phyloP scores from a whole-genome alignment of 768 basidiomycete species.

The Trametes gibbosa region DNA sequence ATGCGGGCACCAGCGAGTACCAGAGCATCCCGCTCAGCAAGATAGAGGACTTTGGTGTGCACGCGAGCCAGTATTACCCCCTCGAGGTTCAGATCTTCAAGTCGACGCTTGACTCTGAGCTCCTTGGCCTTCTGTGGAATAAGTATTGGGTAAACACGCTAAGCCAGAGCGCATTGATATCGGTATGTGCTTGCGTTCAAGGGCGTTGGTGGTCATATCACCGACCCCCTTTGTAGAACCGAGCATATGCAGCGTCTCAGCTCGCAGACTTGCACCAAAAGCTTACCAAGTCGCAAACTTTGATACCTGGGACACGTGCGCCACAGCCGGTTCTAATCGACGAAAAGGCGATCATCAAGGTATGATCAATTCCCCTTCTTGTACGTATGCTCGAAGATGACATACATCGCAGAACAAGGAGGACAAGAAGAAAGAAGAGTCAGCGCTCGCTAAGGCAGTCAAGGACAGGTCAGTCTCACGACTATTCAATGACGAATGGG shows the following conservation, averaged over 20 bases:
- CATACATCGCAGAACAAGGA: conserved; percentile 44
- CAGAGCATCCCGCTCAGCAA: conserved; percentile 96
- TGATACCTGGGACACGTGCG: conserved; percentile 58
- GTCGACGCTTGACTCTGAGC: conserved; percentile 79
- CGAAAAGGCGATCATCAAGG: conserved; percentile 47
- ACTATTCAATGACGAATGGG: not conserved
- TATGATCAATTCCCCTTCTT: conserved; percentile 23
- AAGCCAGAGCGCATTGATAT: conserved; percentile 88
- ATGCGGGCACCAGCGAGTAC: conserved; percentile 72
- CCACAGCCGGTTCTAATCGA: conserved; percentile 49
- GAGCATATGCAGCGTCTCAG: conserved; percentile 91
- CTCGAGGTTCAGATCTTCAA: conserved; percentile 96
- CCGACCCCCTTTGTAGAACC: conserved; percentile 56
- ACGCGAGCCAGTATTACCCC: conserved; percentile 94
- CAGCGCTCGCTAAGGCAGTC: conserved; percentile 82
- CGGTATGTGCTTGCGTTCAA: conserved; percentile 48
- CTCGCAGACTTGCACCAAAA: conserved; percentile 89
- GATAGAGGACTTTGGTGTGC: conserved; percentile 99
- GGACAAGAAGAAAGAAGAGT: conserved; percentile 81
- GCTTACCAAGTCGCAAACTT: conserved; percentile 64
- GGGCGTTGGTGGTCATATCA: not conserved
- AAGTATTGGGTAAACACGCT: conserved; percentile 99
- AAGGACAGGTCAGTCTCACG: conserved; percentile 69
- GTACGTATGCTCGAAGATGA: not conserved
- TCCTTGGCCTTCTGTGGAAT: conserved; percentile 93